Evolutionary conservation across 208 protist genomes (phyloP).

Genomic region (Leishmania tropica): DNA sequence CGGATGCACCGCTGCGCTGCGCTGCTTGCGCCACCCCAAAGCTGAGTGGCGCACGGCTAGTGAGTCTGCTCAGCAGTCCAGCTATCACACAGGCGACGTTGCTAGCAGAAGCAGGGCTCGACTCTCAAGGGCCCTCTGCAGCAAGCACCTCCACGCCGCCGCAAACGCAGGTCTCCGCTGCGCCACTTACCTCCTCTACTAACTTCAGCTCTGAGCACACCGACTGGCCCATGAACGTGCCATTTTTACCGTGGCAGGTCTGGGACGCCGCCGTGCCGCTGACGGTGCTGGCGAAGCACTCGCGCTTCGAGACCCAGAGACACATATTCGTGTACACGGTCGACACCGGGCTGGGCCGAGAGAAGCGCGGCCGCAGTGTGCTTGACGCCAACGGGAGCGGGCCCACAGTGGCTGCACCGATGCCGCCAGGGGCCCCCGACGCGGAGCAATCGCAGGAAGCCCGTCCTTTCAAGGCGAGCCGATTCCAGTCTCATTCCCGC

Average conservation of each 20-base stretch:
- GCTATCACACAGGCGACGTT: conserved; percentile 18
- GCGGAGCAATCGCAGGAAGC: background rate
- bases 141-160: background rate
- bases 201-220: conserved; percentile 43
- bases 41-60: conserved; percentile 39
- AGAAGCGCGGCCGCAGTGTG: conserved; percentile 23
- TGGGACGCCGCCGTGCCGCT: conserved; percentile 84
- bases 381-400: background rate
- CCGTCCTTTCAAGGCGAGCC: background rate
- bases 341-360: conserved; percentile 21
- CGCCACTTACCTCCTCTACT: background rate
- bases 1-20: conserved; percentile 42
- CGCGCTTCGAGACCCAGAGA: conserved; percentile 70
- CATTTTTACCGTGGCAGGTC: conserved; percentile 88
- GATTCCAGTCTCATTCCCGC: background rate
- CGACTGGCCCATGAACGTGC: conserved; percentile 86
- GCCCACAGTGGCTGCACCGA: background rate
- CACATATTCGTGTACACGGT: conserved; percentile 80
- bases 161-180: background rate
- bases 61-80: conserved; percentile 36
- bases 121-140: background rate
- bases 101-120: conserved; percentile 11
- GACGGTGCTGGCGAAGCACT: conserved; percentile 53
- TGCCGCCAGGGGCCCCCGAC: too few relatives aligned
- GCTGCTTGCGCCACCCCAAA: conserved; percentile 53